These are phyloP conservation scores for Rhizopus microsporus DNA, from an alignment of 371 early-diverging fungal genomes.

Conservation along the genomic window DNA sequence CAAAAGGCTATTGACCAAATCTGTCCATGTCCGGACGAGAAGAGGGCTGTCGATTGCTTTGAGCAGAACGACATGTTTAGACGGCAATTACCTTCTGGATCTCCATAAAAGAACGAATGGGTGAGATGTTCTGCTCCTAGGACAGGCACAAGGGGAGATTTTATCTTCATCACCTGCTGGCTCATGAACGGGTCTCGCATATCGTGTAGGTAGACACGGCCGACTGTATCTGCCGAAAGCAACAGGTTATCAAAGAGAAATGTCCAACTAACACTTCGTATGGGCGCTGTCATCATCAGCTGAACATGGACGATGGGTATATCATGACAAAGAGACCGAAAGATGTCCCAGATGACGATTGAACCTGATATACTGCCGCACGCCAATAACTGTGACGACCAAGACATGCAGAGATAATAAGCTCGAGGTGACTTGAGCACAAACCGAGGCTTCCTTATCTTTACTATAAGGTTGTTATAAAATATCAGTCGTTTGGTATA, in stretches of 20 bases:
- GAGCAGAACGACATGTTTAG: not conserved
- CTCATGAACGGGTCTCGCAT: slow-evolving; percentile 17
- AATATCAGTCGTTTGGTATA: not conserved
- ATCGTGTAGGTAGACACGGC: slow-evolving; percentile 11
- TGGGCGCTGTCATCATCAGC: slow-evolving; percentile 3
- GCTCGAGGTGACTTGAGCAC: slow-evolving; percentile 15
- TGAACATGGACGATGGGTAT: slow-evolving; percentile 5
- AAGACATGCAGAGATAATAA: not conserved
- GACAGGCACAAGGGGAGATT: not conserved
- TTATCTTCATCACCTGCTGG: not conserved
- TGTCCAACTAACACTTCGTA: slow-evolving; percentile 15
- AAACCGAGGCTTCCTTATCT: slow-evolving; percentile 17
- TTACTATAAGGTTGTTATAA: slow-evolving; percentile 19
- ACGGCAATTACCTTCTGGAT: not conserved
- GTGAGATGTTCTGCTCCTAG: not conserved
- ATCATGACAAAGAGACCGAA: slow-evolving; percentile 16
- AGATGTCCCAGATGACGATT: slow-evolving; percentile 30
- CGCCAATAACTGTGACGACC: slow-evolving; percentile 14
- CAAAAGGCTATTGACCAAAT: slow-evolving; percentile 9
- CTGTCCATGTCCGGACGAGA: not conserved
- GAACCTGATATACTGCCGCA: slow-evolving; percentile 31
- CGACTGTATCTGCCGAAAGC: slow-evolving; percentile 8
- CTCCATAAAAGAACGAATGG: not conserved
- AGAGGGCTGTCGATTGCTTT: not conserved
- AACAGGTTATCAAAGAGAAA: not conserved